Evolutionary conservation across 345 rosid genomes (phyloP).

Genomic region (Acer saccharum): DNA sequence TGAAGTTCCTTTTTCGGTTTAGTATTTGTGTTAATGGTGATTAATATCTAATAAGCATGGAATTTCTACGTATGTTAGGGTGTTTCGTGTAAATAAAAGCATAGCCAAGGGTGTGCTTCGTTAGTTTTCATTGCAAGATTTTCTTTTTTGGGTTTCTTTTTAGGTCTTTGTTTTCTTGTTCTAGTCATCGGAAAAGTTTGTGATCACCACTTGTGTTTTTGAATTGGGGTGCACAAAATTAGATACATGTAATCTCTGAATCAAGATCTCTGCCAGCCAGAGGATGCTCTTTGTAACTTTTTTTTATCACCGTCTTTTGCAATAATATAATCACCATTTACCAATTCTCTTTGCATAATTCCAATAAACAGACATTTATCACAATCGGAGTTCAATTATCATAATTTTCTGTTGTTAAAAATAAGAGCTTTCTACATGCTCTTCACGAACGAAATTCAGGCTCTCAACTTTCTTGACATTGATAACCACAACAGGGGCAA

Average conservation of each 20-base stretch:
- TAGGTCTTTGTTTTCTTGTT: not conserved
- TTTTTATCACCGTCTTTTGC: not conserved
- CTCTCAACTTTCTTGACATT: constrained; percentile 19
- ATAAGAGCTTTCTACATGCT: no score
- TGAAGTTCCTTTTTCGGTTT: constrained; percentile 29
- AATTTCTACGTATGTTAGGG: not conserved
- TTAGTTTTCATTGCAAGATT: constrained; percentile 15
- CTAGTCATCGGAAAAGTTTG: not conserved
- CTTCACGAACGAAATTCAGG: no score
- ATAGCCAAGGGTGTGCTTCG: constrained; percentile 16
- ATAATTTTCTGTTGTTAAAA: no score
- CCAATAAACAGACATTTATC: not conserved
- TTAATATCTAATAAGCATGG: not conserved
- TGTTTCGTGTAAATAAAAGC: constrained; percentile 27
- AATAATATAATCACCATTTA: not conserved
- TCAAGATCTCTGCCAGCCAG: not conserved
- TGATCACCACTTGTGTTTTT: constrained; percentile 39
- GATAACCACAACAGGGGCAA: constrained; percentile 37
- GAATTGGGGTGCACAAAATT: constrained; percentile 25
- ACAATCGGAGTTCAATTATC: not conserved
- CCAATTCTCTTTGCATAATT: no score
- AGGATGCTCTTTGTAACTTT: not conserved
- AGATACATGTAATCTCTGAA: not conserved
- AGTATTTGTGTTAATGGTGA: not conserved
- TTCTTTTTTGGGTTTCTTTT: not conserved